Evolutionary conservation across 441 rosid genomes (phyloP).

Genomic region (Populus hybrid): DNA sequence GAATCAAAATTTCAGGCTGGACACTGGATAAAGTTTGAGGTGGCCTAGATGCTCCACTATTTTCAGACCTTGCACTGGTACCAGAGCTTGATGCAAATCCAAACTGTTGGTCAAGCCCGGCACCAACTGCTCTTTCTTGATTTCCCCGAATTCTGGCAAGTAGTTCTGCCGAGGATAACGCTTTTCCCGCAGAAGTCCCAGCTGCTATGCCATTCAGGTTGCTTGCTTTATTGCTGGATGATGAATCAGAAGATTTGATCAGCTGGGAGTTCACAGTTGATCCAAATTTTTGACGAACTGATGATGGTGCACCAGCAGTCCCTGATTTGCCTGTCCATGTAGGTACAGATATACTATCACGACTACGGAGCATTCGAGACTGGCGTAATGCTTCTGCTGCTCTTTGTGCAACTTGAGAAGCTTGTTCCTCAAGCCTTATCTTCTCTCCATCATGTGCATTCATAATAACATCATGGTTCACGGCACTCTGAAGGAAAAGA

Average conservation of each 20-base stretch:
- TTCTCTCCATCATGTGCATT: conserved; percentile 73
- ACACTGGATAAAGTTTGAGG: conserved; percentile 27
- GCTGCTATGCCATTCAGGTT: conserved; percentile 51
- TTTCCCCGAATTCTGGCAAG: conserved; percentile 75
- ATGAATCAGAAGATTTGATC: conserved; percentile 36
- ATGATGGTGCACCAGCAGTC: conserved; percentile 84
- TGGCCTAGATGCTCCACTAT: conserved; percentile 33
- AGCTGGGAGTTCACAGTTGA: conserved; percentile 55
- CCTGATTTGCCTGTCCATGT: conserved; percentile 98
- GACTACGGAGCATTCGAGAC: conserved; percentile 79
- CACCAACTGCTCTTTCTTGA: conserved; percentile 64
- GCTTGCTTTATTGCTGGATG: conserved; percentile 36
- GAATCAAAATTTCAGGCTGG: conserved; percentile 82
- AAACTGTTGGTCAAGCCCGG: conserved; percentile 49
- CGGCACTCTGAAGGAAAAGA: conserved; percentile 59
- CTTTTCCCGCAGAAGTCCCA: conserved; percentile 80
- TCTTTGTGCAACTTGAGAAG: conserved; percentile 82
- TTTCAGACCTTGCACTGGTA: conserved; percentile 24
- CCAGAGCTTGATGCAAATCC: conserved; percentile 37
- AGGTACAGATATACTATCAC: conserved; percentile 70
- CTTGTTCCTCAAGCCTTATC: conserved; percentile 83
- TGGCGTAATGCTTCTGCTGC: conserved; percentile 93
- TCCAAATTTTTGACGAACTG: conserved; percentile 68
- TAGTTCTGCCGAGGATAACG: conserved; percentile 77
- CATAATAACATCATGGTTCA: conserved; percentile 85